Percentiles rank a stretch among this genome's conserved stretches.
Evolutionary conservation across 73 alveolate genomes (phyloP).

Genomic region (Tetrahymena borealis): DNA sequence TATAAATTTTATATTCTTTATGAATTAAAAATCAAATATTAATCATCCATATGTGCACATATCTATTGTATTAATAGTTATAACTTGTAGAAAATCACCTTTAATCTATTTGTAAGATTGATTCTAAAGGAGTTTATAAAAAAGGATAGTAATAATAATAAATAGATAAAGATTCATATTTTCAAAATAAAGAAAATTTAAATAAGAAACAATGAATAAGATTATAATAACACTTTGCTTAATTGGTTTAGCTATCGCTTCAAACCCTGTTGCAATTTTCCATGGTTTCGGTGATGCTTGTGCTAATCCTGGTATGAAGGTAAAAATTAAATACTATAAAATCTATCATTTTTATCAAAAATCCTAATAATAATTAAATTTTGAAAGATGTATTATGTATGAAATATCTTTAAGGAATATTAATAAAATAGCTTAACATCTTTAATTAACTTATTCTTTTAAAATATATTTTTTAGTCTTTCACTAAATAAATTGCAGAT

Average conservation of each 20-base stretch:
- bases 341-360: too few species aligned
- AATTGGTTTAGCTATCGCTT: neutral
- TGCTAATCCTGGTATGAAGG: neutral
- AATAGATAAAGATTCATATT: too few species aligned
- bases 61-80: neutral
- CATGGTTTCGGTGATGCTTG: constrained; percentile 23
- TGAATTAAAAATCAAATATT: neutral
- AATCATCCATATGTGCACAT: neutral
- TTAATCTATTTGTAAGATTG: neutral
- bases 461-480: neutral
- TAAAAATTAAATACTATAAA: too few species aligned
- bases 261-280: constrained; percentile 19
- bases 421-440: too few species aligned
- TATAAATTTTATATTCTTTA: neutral
- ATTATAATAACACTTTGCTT: neutral
- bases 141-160: too few species aligned
- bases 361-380: too few species aligned
- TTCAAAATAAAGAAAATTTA: neutral
- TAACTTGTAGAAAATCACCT: neutral
- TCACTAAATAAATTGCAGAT: constrained; percentile 10
- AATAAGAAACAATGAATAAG: neutral
- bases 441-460: neutral
- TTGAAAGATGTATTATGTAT: too few species aligned
- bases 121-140: too few species aligned
- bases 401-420: too few species aligned